Evolutionary conservation across 306 rosid species (phyloP).

Genomic region (Lagenaria siceraria): DNA sequence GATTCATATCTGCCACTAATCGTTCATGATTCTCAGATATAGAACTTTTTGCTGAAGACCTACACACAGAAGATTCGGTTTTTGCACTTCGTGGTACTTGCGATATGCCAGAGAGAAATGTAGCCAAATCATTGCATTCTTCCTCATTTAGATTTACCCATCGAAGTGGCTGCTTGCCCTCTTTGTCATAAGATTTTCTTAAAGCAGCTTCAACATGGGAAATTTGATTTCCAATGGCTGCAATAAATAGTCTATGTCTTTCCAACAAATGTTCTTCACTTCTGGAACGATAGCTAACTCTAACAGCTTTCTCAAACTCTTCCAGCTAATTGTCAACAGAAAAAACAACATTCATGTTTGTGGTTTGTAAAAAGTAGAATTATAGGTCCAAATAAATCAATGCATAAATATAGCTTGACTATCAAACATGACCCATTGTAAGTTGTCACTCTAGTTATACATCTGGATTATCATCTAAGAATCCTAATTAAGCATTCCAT

Average conservation of each 20-base stretch:
- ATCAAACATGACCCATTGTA: background rate
- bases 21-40: constrained; percentile 17
- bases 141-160: constrained; percentile 84
- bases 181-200: constrained; percentile 46
- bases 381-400: background rate
- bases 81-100: constrained; percentile 20
- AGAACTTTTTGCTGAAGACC: constrained; percentile 23
- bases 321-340: constrained; percentile 47
- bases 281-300: constrained; percentile 49
- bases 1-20: constrained; percentile 19
- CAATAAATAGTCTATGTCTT: constrained; percentile 68
- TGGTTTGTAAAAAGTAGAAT: background rate
- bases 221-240: constrained; percentile 74
- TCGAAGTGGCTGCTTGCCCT: constrained; percentile 64
- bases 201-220: constrained; percentile 54
- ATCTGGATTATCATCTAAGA: background rate
- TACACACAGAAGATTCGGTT: constrained; percentile 24
- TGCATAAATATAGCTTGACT: background rate
- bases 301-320: constrained; percentile 81
- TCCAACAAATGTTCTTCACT: constrained; percentile 45
- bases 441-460: background rate
- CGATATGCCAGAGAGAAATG: constrained; percentile 66
- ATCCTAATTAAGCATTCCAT: background rate
- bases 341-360: constrained; percentile 13
- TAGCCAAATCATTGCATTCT: constrained; percentile 79